These are phyloP conservation scores for Vitis amurensis DNA, from an alignment of 164 flowering plant species.

Conservation along the genomic window DNA sequence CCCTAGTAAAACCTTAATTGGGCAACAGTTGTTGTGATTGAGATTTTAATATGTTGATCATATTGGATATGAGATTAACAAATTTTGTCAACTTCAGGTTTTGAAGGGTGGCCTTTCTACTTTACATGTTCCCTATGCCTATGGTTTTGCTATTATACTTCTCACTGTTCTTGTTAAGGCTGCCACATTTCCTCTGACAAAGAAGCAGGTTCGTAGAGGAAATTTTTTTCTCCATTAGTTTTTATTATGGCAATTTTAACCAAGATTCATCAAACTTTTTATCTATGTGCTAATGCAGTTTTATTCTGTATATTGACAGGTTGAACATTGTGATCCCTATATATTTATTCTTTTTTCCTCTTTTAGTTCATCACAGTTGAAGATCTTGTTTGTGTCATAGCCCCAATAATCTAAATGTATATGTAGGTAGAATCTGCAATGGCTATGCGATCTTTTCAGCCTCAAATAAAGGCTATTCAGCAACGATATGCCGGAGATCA, in stretches of 20 bases:
- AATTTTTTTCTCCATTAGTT: not conserved
- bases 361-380: not conserved
- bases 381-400: not conserved
- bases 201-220: slow-evolving; percentile 69
- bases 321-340: not conserved
- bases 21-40: not conserved
- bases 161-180: slow-evolving; percentile 92
- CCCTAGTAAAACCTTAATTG: too few species aligned
- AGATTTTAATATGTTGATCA: not conserved
- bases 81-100: slow-evolving; percentile 44
- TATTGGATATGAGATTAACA: not conserved
- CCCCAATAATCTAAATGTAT: not conserved
- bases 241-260: not conserved
- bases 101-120: slow-evolving; percentile 77
- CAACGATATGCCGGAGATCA: slow-evolving; percentile 87
- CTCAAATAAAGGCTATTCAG: slow-evolving; percentile 89
- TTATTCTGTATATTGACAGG: not conserved
- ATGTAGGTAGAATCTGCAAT: slow-evolving; percentile 86
- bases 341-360: not conserved
- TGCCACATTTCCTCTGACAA: slow-evolving; percentile 88
- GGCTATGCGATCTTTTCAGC: slow-evolving; percentile 92
- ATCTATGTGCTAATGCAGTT: not conserved
- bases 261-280: not conserved
- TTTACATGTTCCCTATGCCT: slow-evolving; percentile 82
- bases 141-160: slow-evolving; percentile 95